phyloP scores from a whole-genome alignment of 768 basidiomycete species.

The Psilocybe sp. region DNA sequence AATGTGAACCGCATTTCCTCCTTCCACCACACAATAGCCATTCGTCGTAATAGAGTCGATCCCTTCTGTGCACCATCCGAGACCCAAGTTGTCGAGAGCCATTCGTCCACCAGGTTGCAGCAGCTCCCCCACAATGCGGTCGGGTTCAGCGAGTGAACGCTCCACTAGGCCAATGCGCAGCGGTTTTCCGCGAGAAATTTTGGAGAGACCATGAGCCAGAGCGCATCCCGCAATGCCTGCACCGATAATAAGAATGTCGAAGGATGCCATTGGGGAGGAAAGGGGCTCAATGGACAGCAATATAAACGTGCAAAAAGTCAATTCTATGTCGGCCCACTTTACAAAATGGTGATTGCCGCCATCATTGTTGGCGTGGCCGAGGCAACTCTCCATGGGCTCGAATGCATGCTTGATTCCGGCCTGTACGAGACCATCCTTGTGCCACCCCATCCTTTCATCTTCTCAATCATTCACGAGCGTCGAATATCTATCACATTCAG shows the following conservation, averaged over 20 bases:
- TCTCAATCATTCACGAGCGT: too few relatives aligned
- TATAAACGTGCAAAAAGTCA: too few relatives aligned
- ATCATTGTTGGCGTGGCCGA: too few relatives aligned
- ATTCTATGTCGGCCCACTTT: too few relatives aligned
- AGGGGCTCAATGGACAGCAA: too few relatives aligned
- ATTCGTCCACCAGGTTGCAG: constrained; percentile 90
- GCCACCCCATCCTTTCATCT: too few relatives aligned
- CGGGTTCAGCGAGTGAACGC: constrained; percentile 87
- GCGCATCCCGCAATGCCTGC: constrained; percentile 89
- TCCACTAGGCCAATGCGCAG: constrained; percentile 85
- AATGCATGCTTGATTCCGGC: too few relatives aligned
- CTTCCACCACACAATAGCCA: constrained; percentile 82
- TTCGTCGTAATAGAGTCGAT: constrained; percentile 82
- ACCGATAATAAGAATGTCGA: constrained; percentile 87
- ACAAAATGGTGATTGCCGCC: too few relatives aligned
- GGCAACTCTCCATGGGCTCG: too few relatives aligned
- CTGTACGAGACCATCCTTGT: too few relatives aligned
- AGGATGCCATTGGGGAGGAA: constrained; percentile 19
- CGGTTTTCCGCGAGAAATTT: constrained; percentile 48
- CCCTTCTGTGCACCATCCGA: constrained; percentile 74
- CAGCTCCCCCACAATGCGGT: constrained; percentile 96
- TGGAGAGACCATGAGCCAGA: constrained; percentile 82
- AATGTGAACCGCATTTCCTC: constrained; percentile 72
- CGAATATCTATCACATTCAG: too few relatives aligned
- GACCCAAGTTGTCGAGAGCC: constrained; percentile 73